A percentile compares a stretch with the other conserved stretches of the same genome.
Evolutionary conservation across 2,329 filamentous ascomycete species (phyloP).

Genomic region (Cercospora citrullina): DNA sequence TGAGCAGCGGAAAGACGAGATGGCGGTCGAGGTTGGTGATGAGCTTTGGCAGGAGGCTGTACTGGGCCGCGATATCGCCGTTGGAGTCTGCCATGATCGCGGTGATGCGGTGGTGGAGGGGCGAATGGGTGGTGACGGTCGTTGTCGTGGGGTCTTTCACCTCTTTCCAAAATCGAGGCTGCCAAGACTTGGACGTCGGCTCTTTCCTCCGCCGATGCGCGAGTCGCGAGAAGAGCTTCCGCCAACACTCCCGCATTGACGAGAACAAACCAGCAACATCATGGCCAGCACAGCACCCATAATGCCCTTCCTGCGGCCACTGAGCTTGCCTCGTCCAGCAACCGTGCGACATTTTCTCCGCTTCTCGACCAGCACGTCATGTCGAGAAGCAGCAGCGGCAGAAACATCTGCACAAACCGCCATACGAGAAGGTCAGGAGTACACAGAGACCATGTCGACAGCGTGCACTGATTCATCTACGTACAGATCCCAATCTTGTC

Average conservation of each 20-base stretch:
- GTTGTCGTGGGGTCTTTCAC: background rate
- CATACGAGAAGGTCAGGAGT: conserved; percentile 13
- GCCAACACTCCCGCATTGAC: conserved; percentile 9
- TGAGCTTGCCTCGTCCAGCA: conserved; percentile 41
- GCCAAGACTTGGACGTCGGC: conserved; percentile 18
- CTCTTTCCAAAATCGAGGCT: conserved; percentile 9
- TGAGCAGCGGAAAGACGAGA: conserved; percentile 92
- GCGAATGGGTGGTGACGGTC: background rate
- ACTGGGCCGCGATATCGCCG: conserved; percentile 51
- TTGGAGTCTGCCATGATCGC: conserved; percentile 44
- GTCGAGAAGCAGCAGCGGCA: conserved; percentile 31
- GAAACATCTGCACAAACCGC: background rate
- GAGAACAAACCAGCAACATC: conserved; percentile 3
- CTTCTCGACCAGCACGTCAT: conserved; percentile 41
- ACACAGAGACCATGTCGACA: background rate
- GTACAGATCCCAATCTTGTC: conserved; percentile 37
- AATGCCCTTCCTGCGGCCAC: conserved; percentile 44
- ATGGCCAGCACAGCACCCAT: conserved; percentile 43
- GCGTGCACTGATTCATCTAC: background rate
- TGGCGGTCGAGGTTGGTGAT: conserved; percentile 93
- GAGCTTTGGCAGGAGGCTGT: conserved; percentile 83
- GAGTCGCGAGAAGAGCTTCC: conserved; percentile 2
- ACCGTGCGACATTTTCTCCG: conserved; percentile 43
- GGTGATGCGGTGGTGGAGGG: conserved; percentile 13
- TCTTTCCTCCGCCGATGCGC: conserved; percentile 4